These are phyloP conservation scores for Saturnispora diversa DNA, from an alignment of 805 yeast genomes.

Conservation along the genomic window DNA sequence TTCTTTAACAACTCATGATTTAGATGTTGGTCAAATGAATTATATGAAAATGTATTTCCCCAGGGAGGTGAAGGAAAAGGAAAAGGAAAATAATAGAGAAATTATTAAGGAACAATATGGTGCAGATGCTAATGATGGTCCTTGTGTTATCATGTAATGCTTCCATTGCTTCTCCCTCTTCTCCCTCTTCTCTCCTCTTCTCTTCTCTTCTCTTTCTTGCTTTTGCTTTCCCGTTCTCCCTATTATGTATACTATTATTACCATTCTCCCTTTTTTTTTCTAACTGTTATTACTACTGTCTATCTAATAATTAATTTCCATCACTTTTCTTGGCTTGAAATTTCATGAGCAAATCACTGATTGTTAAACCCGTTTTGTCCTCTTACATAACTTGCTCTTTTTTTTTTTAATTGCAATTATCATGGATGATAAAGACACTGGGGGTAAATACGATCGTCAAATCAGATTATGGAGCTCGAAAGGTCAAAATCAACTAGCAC, in stretches of 20 bases:
- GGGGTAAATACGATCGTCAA: conserved; percentile 74
- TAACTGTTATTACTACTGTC: too few species aligned
- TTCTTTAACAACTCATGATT: conserved; percentile 50
- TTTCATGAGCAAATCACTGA: too few species aligned
- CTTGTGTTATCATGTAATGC: conserved; percentile 23
- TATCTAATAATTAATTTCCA: too few species aligned
- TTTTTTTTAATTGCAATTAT: not conserved
- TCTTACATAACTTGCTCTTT: too few species aligned
- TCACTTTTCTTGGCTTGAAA: too few species aligned
- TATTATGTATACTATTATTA: too few species aligned
- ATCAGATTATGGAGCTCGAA: conserved; percentile 74
- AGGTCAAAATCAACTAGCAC: conserved; percentile 61
- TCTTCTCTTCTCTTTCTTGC: not conserved
- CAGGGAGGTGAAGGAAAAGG: conserved; percentile 53
- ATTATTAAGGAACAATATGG: conserved; percentile 37
- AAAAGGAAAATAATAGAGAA: conserved; percentile 45
- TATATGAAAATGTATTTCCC: conserved; percentile 59
- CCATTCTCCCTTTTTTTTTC: too few species aligned
- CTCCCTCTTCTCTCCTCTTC: not conserved
- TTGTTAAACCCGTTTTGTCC: too few species aligned
- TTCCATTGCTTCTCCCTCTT: not conserved
- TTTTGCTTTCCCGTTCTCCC: too few species aligned
- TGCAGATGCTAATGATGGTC: conserved; percentile 19
- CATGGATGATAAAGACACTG: conserved; percentile 30
- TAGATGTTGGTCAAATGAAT: conserved; percentile 46